These are phyloP conservation scores for Vicia sativa DNA, from an alignment of 306 rosid species.

Conservation along the genomic window DNA sequence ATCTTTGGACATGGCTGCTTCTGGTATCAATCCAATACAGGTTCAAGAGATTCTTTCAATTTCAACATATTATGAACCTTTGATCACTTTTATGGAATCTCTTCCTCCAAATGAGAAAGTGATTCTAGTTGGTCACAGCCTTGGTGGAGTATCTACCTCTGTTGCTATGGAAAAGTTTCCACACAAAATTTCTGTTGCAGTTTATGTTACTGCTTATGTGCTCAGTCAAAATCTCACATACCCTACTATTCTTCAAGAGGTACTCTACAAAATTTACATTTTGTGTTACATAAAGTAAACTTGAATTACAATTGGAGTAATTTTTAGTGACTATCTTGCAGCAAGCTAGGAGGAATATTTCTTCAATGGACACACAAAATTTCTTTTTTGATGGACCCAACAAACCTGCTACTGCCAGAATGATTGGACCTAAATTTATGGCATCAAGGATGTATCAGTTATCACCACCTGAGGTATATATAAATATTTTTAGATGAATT, in stretches of 20 bases:
- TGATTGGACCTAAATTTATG: too few relatives aligned
- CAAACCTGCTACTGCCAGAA: too few relatives aligned
- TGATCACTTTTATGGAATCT: constrained; percentile 46
- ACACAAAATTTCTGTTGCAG: constrained; percentile 43
- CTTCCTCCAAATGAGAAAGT: constrained; percentile 39
- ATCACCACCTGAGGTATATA: not conserved
- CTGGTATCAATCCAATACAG: constrained; percentile 51
- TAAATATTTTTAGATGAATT: too few relatives aligned
- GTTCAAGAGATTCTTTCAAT: constrained; percentile 43
- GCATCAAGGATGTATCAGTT: too few relatives aligned
- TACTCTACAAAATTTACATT: not conserved
- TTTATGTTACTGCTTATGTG: constrained; percentile 50
- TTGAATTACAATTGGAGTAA: too few relatives aligned
- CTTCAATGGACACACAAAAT: not conserved
- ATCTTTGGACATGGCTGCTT: constrained; percentile 48
- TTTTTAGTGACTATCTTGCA: not conserved
- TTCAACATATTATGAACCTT: constrained; percentile 45
- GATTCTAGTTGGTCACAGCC: constrained; percentile 57
- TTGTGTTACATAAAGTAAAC: too few relatives aligned
- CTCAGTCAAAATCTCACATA: constrained; percentile 31
- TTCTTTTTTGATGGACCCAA: too few relatives aligned
- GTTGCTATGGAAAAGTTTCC: constrained; percentile 60
- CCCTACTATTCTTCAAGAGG: constrained; percentile 30
- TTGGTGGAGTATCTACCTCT: constrained; percentile 47
- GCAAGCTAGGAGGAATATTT: not conserved